Base-by-base conservation (phyloP, 164 flowering plant species). In the Berberis vulgaris region DNA sequence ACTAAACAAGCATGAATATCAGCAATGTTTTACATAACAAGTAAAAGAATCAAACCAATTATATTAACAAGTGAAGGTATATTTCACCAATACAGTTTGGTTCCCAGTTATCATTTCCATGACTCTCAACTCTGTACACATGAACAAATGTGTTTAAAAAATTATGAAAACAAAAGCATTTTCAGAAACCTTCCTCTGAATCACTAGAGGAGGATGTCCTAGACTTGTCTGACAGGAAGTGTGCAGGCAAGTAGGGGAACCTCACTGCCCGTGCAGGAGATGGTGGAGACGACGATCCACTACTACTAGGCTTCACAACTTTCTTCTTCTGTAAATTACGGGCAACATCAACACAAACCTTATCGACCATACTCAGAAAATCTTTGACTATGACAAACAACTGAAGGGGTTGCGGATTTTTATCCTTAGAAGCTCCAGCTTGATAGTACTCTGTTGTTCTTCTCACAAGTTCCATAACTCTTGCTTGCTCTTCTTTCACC, bases 391-490 rank as follows among this genome's bases (percentile, higher is more conserved):
- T 78, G n/a, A 69, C 77, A 63, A 91, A 91, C 60, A 91, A 50
- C 26, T 85, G 89, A 61, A 91, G 74, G 5, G 76, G 80, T 3
- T 72, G 62, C n/a, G 65, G 60, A 26, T 60, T 77, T 63, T 71
- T 81, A 10, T 84, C 87, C 49, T 78, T 83, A 7, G 77, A 57
- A 41, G 72, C 77, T 58, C 86, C 88, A 10, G 86, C 79, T 67
- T 85, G 97, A 58, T 88, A 91, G 64, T 88, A 91, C 42, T 85
- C 82, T 43, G 82, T 81, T 43, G 96, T 91, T 67, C 66, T 82
- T 77, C 71, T 80, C 69, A 91, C 89, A 41, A 84, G 61, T 65
- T 83, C 87, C 82, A 84, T 76, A 4, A 86, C 87, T 65, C 83
- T 81, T 41, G 49, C 65, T 58, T 86, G 80, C 71, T 88, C 96